phyloP scores from a whole-genome alignment of 2,329 filamentous ascomycete species.

The Microsporum canis region DNA sequence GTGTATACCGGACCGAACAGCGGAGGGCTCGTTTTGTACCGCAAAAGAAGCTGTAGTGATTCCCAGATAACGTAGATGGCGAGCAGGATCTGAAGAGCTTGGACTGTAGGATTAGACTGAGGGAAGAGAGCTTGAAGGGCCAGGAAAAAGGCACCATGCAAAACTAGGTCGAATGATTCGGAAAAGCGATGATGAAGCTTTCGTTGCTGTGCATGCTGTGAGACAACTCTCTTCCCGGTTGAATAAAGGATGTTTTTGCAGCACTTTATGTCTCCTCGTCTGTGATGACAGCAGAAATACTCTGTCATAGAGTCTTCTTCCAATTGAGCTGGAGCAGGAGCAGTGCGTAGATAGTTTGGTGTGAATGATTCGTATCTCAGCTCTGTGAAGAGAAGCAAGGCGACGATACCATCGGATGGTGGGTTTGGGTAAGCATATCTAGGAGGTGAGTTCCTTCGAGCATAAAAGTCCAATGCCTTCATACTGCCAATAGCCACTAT shows the following conservation, averaged over 20 bases:
- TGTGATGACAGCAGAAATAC: not conserved
- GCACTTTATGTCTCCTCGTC: not conserved
- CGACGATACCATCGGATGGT: conserved; percentile 21
- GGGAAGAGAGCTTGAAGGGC: conserved; percentile 27
- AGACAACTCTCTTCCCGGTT: not conserved
- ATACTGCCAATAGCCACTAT: conserved; percentile 29
- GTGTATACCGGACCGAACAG: conserved; percentile 33
- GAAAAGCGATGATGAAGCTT: conserved; percentile 16
- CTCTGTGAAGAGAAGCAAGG: conserved; percentile 30
- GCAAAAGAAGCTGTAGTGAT: conserved; percentile 26
- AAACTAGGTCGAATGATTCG: conserved; percentile 25
- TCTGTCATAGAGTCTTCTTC: not conserved
- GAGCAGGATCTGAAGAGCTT: conserved; percentile 30
- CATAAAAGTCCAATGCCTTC: conserved; percentile 34
- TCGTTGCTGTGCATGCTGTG: not conserved
- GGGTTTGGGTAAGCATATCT: conserved; percentile 21
- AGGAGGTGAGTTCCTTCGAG: conserved; percentile 24
- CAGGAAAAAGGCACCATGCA: conserved; percentile 26
- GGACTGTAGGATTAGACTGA: conserved; percentile 25
- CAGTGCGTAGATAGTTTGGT: conserved; percentile 29
- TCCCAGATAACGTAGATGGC: conserved; percentile 35
- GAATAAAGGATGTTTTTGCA: not conserved
- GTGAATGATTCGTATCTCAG: conserved; percentile 36
- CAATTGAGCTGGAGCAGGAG: conserved; percentile 10
- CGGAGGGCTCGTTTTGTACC: conserved; percentile 29